Evolutionary conservation across 345 rosid species (phyloP).

Genomic region (Acer yangbiense): DNA sequence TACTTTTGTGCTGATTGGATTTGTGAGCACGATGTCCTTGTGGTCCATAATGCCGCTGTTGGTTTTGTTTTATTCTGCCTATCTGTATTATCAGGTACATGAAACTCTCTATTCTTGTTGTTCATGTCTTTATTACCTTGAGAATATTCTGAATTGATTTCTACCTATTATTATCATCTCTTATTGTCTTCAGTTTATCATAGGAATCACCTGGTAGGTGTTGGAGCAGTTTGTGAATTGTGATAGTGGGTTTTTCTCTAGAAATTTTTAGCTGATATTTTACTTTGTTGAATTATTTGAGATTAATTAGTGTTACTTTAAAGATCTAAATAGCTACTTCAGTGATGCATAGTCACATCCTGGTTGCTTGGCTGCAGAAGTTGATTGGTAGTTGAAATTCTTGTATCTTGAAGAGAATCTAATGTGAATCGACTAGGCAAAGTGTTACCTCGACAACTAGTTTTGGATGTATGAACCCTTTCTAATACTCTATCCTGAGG

Average conservation of each 20-base stretch:
- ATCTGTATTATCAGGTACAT: constrained; percentile 91
- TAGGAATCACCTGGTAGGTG: not conserved
- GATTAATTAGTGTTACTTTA: constrained; percentile 6
- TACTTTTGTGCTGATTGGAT: constrained; percentile 87
- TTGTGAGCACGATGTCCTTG: constrained; percentile 96
- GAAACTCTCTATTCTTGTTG: constrained; percentile 4
- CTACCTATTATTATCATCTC: not conserved
- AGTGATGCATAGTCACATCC: not conserved
- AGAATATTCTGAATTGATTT: not conserved
- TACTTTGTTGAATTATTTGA: not conserved
- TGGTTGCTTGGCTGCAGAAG: not conserved
- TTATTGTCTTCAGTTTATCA: not conserved
- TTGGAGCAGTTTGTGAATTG: not conserved
- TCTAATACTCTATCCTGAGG: not conserved
- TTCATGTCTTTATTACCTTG: not conserved
- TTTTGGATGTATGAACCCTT: not conserved
- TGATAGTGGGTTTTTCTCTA: not conserved
- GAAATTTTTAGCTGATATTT: not conserved
- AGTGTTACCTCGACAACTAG: not conserved
- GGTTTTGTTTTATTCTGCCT: constrained; percentile 86
- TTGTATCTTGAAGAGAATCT: not conserved
- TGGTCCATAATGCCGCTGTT: constrained; percentile 98
- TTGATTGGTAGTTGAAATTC: not conserved
- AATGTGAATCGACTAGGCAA: not conserved
- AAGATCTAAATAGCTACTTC: not conserved